Base-by-base conservation (phyloP, 139 green algal genomes). In the Auxenochlorella pyrenoidosa region DNA sequence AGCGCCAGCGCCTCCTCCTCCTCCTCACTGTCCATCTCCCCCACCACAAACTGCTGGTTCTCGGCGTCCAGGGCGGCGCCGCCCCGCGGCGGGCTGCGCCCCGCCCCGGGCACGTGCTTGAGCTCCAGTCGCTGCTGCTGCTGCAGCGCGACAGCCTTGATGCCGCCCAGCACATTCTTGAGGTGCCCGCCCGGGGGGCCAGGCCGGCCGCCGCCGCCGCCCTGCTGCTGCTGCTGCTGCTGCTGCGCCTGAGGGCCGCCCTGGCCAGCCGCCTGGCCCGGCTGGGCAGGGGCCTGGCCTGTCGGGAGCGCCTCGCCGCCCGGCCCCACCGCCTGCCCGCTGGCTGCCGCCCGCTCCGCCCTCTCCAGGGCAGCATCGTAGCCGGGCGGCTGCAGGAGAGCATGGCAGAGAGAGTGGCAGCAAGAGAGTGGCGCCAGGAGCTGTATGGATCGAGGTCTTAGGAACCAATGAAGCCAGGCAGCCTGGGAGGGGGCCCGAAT, bases 381-480 rank as follows among this genome's bases (percentile, higher is more conserved):
- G 0, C 96, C 96, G 0, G 96, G 96, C 3, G 96, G 96, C 89
- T 97, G 96, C 97, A 91, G 96, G 93, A 66, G 94, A 97, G 0
- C 83, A 88, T 24, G 96, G 90, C 38, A 89, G 24, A 40, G 72
- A 44, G 41, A n/a, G n/a, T n/a, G n/a, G n/a, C n/a, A n/a, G n/a
- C n/a, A n/a, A n/a, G n/a, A n/a, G n/a, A n/a, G n/a, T n/a, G n/a
- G n/a, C n/a, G n/a, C n/a, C n/a, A n/a, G n/a, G n/a, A n/a, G n/a
- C n/a, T n/a, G n/a, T n/a, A n/a, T n/a, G n/a, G n/a, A n/a, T n/a
- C n/a, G n/a, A n/a, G n/a, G n/a, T n/a, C n/a, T n/a, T n/a, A n/a
- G n/a, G n/a, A n/a, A n/a, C n/a, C n/a, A n/a, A n/a, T n/a, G n/a
- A n/a, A n/a, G n/a, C n/a, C n/a, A n/a, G n/a, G n/a, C n/a, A n/a